phyloP scores from a whole-genome alignment of 2,329 filamentous ascomycete genomes.

The Fusarium phyllophilum region DNA sequence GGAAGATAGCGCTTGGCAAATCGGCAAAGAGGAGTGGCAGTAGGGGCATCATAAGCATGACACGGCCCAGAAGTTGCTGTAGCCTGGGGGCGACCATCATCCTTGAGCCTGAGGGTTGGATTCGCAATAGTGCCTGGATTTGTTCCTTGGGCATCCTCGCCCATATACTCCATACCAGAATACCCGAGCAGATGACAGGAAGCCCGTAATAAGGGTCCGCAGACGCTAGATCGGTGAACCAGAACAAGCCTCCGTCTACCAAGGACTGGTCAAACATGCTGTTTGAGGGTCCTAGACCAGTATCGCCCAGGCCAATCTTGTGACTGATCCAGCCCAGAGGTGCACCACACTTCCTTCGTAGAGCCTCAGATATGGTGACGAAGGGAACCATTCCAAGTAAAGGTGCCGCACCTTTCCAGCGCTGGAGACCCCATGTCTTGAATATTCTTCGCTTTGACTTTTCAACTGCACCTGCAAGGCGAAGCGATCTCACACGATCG shows the following conservation, averaged over 20 bases:
- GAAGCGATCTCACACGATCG: constrained; percentile 37
- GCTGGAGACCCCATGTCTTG: constrained; percentile 55
- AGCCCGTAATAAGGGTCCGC: constrained; percentile 63
- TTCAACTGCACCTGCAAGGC: constrained; percentile 40
- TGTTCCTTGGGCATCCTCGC: constrained; percentile 44
- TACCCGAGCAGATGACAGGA: constrained; percentile 51
- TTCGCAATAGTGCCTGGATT: constrained; percentile 42
- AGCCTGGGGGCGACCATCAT: constrained; percentile 36
- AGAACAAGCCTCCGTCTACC: constrained; percentile 62
- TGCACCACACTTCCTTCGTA: constrained; percentile 58
- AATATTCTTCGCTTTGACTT: constrained; percentile 49
- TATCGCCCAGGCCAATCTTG: constrained; percentile 44
- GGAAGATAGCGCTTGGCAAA: constrained; percentile 53
- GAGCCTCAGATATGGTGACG: constrained; percentile 60
- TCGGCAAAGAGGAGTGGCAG: constrained; percentile 50
- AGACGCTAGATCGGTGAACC: constrained; percentile 65
- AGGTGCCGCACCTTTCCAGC: constrained; percentile 57
- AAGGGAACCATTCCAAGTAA: constrained; percentile 60
- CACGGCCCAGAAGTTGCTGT: constrained; percentile 44
- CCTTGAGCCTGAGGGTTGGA: constrained; percentile 22
- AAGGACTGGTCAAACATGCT: constrained; percentile 53
- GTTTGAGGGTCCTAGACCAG: constrained; percentile 40
- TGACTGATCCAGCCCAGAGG: constrained; percentile 46
- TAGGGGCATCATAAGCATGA: constrained; percentile 48
- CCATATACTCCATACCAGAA: constrained; percentile 47